These are phyloP conservation scores for Cercospora citrullina DNA, from an alignment of 2,329 filamentous ascomycete genomes.

Conservation along the genomic window DNA sequence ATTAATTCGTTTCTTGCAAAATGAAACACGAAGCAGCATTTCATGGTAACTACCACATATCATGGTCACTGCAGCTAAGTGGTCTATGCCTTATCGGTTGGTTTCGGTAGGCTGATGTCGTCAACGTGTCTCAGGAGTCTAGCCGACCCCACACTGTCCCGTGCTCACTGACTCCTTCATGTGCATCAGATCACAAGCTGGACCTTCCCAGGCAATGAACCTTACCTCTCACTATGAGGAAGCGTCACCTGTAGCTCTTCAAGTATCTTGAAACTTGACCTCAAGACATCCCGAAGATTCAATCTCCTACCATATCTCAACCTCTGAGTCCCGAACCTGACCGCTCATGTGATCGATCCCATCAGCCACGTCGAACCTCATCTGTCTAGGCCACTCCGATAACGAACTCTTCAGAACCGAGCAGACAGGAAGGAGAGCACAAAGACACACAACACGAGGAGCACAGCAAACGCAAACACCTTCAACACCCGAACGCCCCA, in stretches of 20 bases:
- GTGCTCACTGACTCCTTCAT: neutral
- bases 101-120: neutral
- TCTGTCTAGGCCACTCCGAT: constrained; percentile 1
- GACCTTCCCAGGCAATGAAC: neutral
- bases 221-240: neutral
- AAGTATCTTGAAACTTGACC: neutral
- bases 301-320: neutral
- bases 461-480: neutral
- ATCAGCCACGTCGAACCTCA: neutral
- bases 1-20: neutral
- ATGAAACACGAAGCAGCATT: neutral
- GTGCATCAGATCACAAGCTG: neutral
- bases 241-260: neutral
- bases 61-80: neutral
- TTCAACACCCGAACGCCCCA: neutral
- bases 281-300: neutral
- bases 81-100: neutral
- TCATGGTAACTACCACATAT: neutral
- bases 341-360: neutral
- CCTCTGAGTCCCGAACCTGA: neutral
- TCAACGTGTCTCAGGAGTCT: neutral
- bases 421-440: neutral
- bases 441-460: neutral
- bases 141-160: neutral
- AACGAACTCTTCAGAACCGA: neutral